Base-by-base conservation (phyloP, 2,329 filamentous ascomycete genomes). In the Knufia fluminis region DNA sequence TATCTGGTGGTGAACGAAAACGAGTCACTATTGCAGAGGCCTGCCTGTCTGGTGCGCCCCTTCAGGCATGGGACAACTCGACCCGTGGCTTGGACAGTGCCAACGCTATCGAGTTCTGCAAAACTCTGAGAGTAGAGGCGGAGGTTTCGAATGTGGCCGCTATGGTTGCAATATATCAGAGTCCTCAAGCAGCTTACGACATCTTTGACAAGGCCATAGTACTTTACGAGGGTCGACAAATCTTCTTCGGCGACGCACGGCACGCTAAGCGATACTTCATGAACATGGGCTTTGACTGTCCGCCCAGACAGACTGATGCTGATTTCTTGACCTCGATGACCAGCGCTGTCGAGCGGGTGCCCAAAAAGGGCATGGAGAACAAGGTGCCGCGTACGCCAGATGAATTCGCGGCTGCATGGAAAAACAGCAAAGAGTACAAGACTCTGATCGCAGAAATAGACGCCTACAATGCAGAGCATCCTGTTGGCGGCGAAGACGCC, bases 181-280 rank as follows among this genome's bases (percentile, higher is more conserved):
- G 71, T 16, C 71, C 70, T 12, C 71, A 75, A 52, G 67, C 64
- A 38, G 71, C 74, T 12, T 75, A 74, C 49, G 76, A 82, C 49
- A 67, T 80, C 14, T 90, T 91, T 58, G 84, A 91, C 66, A 89
- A 89, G 62, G 79, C 78, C 0, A 73, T 80, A 0, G 82, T 91
- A 0, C 69, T 90, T 0, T 88, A 90, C 59, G 82, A 89, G 60
- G 86, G 86, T 1, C 75, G 82, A 0, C 78, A 90, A 60, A 90
- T 91, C 59, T 91, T 81, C 68, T 90, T 84, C 57, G 86, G 86
- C 0, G 75, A 75, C 0, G 78, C 80, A 0, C 62, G 61, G 4
- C 66, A 74, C 2, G 85, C 85, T 0, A 82, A 75, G 58, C 62
- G 62, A 0, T 89, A 79, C 66, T 89, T 90, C 56, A 77, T 83